Evolutionary conservation across 495 filamentous ascomycete species (phyloP).

Genomic region (Terfezia claveryi): DNA sequence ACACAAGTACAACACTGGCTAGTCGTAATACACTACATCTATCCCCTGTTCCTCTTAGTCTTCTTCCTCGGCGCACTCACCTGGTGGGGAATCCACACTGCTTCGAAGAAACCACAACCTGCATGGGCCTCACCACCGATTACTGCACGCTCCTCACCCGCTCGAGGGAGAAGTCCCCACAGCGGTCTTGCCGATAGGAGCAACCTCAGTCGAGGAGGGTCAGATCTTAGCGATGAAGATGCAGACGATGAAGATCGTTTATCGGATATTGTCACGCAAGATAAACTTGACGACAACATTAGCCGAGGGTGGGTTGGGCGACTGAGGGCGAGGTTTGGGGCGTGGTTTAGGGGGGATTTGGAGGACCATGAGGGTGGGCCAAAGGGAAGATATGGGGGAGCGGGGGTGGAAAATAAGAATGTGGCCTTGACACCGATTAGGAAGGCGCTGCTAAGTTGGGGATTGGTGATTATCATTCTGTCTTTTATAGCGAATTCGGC

Average conservation of each 20-base stretch:
- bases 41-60: conserved; percentile 42
- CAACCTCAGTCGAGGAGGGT: conserved; percentile 17
- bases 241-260: not conserved
- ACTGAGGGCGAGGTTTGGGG: conserved; percentile 14
- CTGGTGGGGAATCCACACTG: conserved; percentile 33
- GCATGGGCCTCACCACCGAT: conserved; percentile 21
- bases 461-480: conserved; percentile 41
- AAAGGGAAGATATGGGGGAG: conserved; percentile 11
- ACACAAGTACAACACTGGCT: not conserved
- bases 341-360: conserved; percentile 20
- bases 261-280: not conserved
- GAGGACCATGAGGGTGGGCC: conserved; percentile 5
- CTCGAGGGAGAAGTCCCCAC: conserved; percentile 59
- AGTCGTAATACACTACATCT: conserved; percentile 29
- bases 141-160: conserved; percentile 26
- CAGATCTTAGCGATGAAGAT: not conserved
- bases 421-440: conserved; percentile 33
- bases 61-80: conserved; percentile 47
- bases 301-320: conserved; percentile 1
- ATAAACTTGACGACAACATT: not conserved
- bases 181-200: conserved; percentile 27
- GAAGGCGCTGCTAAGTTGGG: conserved; percentile 49
- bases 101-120: conserved; percentile 12
- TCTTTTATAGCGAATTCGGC: conserved; percentile 54
- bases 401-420: conserved; percentile 7